Evolutionary conservation across 2,329 filamentous ascomycete genomes (phyloP), one percentile per base, ranked within the genome.

Genomic region (Beauveria scarabaeidicola): DNA sequence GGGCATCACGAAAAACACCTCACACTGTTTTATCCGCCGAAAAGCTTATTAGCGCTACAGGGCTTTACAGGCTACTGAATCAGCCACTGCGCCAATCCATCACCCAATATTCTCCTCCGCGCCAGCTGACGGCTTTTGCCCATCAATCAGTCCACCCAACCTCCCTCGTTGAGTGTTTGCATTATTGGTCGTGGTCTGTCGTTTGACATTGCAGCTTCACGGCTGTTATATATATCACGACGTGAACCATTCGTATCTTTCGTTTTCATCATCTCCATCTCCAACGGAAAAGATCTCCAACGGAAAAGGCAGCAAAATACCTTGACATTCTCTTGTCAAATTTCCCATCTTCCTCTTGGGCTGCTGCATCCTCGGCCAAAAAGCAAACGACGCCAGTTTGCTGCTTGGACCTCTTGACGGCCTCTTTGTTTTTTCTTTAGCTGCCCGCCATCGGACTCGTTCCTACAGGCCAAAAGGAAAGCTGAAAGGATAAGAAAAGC

Each of bases 141-240:
- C 36, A 41, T 17, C 21, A 11, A n/a, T 21, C 47, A 51, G n/a
- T n/a, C 52, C 40, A 55, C 15, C 47, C 51, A 53, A 43, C 51
- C 52, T 46, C 52, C 52, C 41, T 55, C 40, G 40, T n/a, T 41
- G 40, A 44, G 23, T 10, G 23, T 46, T 27, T 55, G 52, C 52
- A 55, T 55, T 55, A 55, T 44, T 55, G 52, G 52, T n/a, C 25
- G 52, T 55, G 52, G 52, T 46, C 3, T 23, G 11, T 23, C 29
- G 23, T 32, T 36, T 44, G 23, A 32, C 25, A 17, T 17, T 47
- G 15, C 46, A 15, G 38, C 51, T 19, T 53, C 36, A 29, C 51
- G 41, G 9, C 50, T 40, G 38, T 53, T 46, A 55, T 55, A 44
- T 55, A 55, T 55, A 55, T 41, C 40, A 46, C 25, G 13, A 55